Evolutionary conservation across 2,329 filamentous ascomycete genomes (phyloP).

Genomic region (Fonsecaea pedrosoi): DNA sequence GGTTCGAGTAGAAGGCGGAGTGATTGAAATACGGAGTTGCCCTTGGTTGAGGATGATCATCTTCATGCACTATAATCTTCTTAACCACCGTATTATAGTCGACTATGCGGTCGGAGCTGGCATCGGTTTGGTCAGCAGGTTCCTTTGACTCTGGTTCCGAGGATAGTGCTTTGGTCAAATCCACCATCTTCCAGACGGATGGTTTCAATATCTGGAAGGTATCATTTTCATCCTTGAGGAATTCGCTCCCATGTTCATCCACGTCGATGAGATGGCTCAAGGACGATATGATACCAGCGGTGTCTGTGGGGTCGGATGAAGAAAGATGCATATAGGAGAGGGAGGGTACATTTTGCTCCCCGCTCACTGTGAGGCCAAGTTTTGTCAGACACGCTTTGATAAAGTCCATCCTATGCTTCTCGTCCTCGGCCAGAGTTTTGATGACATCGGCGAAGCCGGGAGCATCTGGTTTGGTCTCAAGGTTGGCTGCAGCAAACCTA

Average conservation of each 20-base stretch:
- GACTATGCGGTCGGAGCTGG: constrained; percentile 63
- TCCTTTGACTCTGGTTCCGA: constrained; percentile 42
- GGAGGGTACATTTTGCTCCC: constrained; percentile 74
- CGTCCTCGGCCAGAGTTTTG: constrained; percentile 69
- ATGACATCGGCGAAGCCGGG: constrained; percentile 75
- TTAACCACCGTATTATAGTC: constrained; percentile 79
- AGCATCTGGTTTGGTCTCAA: constrained; percentile 70
- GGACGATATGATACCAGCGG: constrained; percentile 70
- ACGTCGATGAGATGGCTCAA: constrained; percentile 71
- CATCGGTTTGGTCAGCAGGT: constrained; percentile 43
- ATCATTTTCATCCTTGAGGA: constrained; percentile 81
- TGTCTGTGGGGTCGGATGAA: constrained; percentile 67
- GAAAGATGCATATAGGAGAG: constrained; percentile 85
- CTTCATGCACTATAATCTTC: constrained; percentile 74
- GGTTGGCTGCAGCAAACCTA: constrained; percentile 82
- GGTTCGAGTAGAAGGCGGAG: constrained; percentile 73
- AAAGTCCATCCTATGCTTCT: constrained; percentile 74
- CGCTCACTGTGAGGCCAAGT: constrained; percentile 78
- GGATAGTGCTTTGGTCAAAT: constrained; percentile 62
- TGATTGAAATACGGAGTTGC: constrained; percentile 89
- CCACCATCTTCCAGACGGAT: constrained; percentile 64
- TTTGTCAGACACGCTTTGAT: constrained; percentile 80
- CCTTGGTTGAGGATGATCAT: constrained; percentile 69
- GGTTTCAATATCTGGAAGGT: constrained; percentile 78
- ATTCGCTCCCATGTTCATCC: constrained; percentile 69